These are phyloP conservation scores for Pholiota conissans DNA, from an alignment of 768 basidiomycete genomes.

Conservation along the genomic window DNA sequence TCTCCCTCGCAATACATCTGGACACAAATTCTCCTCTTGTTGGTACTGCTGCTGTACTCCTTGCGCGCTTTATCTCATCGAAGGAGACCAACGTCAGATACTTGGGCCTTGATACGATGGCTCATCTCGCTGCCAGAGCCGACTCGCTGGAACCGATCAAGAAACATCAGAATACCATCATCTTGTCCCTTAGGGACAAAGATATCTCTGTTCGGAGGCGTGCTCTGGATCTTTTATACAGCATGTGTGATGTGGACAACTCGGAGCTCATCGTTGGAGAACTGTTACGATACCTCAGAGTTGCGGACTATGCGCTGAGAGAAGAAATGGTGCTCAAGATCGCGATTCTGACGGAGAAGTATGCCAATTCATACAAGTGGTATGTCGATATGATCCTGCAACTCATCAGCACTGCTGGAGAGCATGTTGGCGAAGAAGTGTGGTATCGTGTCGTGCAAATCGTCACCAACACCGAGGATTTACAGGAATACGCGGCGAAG, in stretches of 20 bases:
- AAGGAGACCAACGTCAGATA: constrained; percentile 99
- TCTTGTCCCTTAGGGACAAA: constrained; percentile 90
- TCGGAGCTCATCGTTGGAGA: constrained; percentile 96
- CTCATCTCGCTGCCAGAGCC: constrained; percentile 92
- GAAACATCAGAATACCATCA: constrained; percentile 94
- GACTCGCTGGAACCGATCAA: constrained; percentile 92
- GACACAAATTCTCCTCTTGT: constrained; percentile 91
- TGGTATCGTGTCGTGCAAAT: constrained; percentile 99
- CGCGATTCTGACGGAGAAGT: constrained; percentile 98
- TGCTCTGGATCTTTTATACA: constrained; percentile 94
- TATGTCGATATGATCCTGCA: constrained; percentile 98
- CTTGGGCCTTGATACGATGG: constrained; percentile 96
- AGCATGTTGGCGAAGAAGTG: constrained; percentile 98
- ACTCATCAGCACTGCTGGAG: constrained; percentile 94
- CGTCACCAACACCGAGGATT: constrained; percentile 96
- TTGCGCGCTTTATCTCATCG: constrained; percentile 95
- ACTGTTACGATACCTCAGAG: constrained; percentile 86
- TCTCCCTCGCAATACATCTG: constrained; percentile 92
- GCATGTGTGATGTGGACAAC: constrained; percentile 99
- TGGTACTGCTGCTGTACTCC: constrained; percentile 81
- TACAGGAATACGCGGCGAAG: constrained; percentile 94
- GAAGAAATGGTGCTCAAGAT: constrained; percentile 99
- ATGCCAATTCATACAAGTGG: constrained; percentile 97
- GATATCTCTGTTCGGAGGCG: constrained; percentile 95
- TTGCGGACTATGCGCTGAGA: constrained; percentile 95